Conservation (phyloP, 2,329 filamentous ascomycete genomes). For the Claviceps spartinae region DNA sequence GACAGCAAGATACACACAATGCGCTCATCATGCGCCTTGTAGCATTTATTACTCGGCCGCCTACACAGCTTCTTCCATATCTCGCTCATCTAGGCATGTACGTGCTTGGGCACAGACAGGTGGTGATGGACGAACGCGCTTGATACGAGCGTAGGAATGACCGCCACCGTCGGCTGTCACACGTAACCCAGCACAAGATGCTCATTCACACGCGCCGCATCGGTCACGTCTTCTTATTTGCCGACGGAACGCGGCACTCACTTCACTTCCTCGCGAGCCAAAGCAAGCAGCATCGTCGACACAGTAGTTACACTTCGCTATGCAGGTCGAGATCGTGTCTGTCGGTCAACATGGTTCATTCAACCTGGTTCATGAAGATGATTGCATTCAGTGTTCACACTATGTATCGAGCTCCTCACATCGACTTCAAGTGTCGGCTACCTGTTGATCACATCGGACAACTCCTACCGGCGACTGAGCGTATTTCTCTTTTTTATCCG, state of each 20-base stretch:
- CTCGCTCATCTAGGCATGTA: neutral
- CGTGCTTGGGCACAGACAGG: neutral
- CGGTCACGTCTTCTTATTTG: neutral
- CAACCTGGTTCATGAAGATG: neutral
- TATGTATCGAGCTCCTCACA: neutral
- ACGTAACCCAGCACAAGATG: neutral
- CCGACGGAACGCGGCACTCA: neutral
- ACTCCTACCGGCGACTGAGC: neutral
- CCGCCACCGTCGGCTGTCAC: neutral
- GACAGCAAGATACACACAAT: neutral
- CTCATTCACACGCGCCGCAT: neutral
- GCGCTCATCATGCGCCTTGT: too few species aligned
- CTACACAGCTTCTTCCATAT: too few species aligned
- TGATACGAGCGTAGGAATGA: neutral
- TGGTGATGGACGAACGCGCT: neutral
- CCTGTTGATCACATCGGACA: neutral
- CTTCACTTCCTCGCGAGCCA: neutral
- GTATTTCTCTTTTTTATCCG: neutral
- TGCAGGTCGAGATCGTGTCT: neutral
- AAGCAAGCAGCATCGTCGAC: neutral
- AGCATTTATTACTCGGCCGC: too few species aligned
- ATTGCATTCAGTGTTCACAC: neutral
- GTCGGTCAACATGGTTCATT: neutral
- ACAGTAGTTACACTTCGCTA: too few species aligned
- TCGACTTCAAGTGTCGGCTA: neutral